phyloP scores from a whole-genome alignment of 768 basidiomycete genomes.

The Mycena vulgaris region DNA sequence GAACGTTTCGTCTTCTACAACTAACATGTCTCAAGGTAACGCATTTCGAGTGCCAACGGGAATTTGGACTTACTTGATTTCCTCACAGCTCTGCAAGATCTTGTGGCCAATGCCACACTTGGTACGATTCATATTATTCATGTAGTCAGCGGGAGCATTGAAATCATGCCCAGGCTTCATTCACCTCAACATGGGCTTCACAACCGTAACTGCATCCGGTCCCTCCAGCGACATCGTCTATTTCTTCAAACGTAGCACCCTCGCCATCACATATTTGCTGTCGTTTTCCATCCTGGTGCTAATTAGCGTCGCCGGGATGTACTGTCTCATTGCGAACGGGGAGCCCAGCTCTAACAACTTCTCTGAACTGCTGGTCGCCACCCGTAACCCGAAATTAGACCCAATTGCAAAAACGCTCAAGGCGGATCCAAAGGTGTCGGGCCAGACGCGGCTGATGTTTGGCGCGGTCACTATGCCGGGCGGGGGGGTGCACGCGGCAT shows the following conservation, averaged over 20 bases:
- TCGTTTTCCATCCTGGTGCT: conserved; percentile 10
- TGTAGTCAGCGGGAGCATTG: too few relatives aligned
- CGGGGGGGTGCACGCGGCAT: too few relatives aligned
- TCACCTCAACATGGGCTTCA: conserved; percentile 8
- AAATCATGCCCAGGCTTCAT: conserved; percentile 5
- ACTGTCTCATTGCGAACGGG: conserved; percentile 14
- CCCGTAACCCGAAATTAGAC: conserved; percentile 29
- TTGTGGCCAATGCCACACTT: conserved; percentile 26
- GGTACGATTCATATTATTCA: neutral
- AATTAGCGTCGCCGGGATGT: conserved; percentile 9
- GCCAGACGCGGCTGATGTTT: neutral
- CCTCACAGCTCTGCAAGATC: neutral
- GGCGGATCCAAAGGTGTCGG: neutral
- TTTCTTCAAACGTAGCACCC: conserved; percentile 14
- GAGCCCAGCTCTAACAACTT: conserved; percentile 22
- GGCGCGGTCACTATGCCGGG: conserved; percentile 2
- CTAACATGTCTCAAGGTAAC: conserved; percentile 13
- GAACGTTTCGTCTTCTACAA: conserved; percentile 13
- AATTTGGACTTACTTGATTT: too few relatives aligned
- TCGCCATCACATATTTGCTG: conserved; percentile 7
- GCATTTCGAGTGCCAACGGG: too few relatives aligned
- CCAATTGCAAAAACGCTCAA: conserved; percentile 1
- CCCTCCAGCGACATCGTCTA: conserved; percentile 12
- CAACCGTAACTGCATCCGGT: conserved; percentile 10
- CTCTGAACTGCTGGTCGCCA: conserved; percentile 17